Conservation (phyloP, 2,329 filamentous ascomycete species). For the Cyclaneusma minus region DNA sequence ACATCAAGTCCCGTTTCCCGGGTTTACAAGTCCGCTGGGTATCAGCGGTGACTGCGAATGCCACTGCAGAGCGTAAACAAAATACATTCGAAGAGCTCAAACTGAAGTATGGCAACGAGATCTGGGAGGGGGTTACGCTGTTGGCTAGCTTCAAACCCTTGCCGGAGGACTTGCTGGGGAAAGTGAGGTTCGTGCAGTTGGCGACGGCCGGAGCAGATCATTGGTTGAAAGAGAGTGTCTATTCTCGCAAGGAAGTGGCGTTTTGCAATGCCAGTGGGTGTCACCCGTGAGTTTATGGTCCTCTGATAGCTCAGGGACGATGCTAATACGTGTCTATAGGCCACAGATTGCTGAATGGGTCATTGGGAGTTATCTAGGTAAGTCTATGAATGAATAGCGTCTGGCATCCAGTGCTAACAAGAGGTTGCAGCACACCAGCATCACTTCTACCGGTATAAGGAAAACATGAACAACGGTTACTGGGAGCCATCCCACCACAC, state of each 20-base stretch:
- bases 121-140: not conserved
- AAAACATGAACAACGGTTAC: slow-evolving; percentile 14
- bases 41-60: too few species aligned
- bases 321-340: slow-evolving; percentile 6
- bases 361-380: slow-evolving; percentile 20
- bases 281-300: slow-evolving; percentile 22
- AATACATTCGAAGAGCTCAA: too few species aligned
- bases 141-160: not conserved
- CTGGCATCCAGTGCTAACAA: too few species aligned
- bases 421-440: slow-evolving; percentile 19
- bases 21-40: too few species aligned
- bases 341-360: slow-evolving; percentile 27
- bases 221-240: slow-evolving; percentile 22
- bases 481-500: slow-evolving; percentile 14
- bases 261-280: slow-evolving; percentile 27
- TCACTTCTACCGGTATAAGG: slow-evolving; percentile 16
- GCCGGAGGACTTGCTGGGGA: too few species aligned
- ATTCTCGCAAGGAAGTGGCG: slow-evolving; percentile 18
- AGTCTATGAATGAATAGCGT: too few species aligned
- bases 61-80: too few species aligned
- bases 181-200: slow-evolving; percentile 29
- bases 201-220: slow-evolving; percentile 26
- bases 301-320: not conserved
- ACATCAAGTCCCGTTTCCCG: too few species aligned
- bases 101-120: too few species aligned